These are phyloP conservation scores for Chaetomium sp. DNA, from an alignment of 2,329 filamentous ascomycete genomes.

Conservation along the genomic window DNA sequence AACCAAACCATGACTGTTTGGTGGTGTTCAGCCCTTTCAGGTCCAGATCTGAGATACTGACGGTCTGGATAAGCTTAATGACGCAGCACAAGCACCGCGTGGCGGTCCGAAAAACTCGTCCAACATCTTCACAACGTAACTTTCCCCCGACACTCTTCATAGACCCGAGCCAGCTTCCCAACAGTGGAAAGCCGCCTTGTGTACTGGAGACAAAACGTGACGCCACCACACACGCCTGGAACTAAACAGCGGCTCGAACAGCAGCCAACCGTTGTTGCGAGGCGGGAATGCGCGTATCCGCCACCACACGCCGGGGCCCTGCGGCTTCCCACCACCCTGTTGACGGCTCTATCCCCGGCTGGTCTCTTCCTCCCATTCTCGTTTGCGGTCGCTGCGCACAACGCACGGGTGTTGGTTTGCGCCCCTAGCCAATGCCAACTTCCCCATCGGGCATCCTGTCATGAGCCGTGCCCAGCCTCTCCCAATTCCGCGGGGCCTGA, in stretches of 20 bases:
- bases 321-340: slow-evolving; percentile 11
- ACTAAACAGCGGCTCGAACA: slow-evolving; percentile 31
- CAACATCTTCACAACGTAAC: slow-evolving; percentile 26
- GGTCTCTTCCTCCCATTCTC: slow-evolving; percentile 1
- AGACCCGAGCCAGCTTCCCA: slow-evolving; percentile 11
- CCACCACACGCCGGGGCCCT: slow-evolving; percentile 29
- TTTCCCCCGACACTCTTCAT: slow-evolving; percentile 14
- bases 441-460: slow-evolving; percentile 20
- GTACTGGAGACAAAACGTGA: slow-evolving; percentile 13
- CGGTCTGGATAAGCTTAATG: slow-evolving; percentile 29
- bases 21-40: neutral
- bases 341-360: slow-evolving; percentile 12
- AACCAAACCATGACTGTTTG: too few relatives aligned
- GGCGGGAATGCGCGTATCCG: slow-evolving; percentile 35
- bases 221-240: slow-evolving; percentile 19
- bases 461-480: slow-evolving; percentile 13
- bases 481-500: slow-evolving; percentile 7
- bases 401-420: slow-evolving; percentile 1
- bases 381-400: slow-evolving; percentile 17
- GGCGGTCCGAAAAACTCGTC: slow-evolving; percentile 24
- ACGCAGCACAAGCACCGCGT: slow-evolving; percentile 31
- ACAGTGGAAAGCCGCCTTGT: slow-evolving; percentile 7
- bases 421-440: neutral
- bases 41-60: slow-evolving; percentile 2
- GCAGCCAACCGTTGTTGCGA: slow-evolving; percentile 34